These are phyloP conservation scores for Pseudogymnoascus sp. DNA, from an alignment of 2,329 filamentous ascomycete species.

Conservation along the genomic window DNA sequence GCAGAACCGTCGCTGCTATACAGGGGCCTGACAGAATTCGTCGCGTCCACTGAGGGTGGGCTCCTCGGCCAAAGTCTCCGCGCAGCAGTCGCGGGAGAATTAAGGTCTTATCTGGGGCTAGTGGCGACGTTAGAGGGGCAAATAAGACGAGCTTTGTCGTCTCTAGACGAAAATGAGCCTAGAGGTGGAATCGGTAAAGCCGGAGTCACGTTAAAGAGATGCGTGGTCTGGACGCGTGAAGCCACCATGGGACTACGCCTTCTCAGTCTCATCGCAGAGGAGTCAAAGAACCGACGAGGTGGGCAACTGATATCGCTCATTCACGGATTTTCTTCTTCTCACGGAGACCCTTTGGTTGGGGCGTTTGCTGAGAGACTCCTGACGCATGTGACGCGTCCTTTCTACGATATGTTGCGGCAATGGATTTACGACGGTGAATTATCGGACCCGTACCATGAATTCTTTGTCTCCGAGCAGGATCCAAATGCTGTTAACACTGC, in stretches of 20 bases:
- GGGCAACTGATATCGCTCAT: slow-evolving; percentile 91
- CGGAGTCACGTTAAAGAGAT: slow-evolving; percentile 89
- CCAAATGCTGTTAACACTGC: slow-evolving; percentile 40
- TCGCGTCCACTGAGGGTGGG: slow-evolving; percentile 72
- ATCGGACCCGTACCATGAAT: slow-evolving; percentile 91
- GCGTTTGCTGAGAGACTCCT: slow-evolving; percentile 88
- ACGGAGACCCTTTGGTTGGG: slow-evolving; percentile 91
- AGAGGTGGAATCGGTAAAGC: slow-evolving; percentile 71
- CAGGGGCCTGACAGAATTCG: slow-evolving; percentile 70
- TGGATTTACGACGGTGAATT: slow-evolving; percentile 99
- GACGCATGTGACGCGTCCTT: slow-evolving; percentile 80
- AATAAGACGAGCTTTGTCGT: slow-evolving; percentile 73
- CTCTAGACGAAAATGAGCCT: slow-evolving; percentile 62
- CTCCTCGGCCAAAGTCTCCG: slow-evolving; percentile 88
- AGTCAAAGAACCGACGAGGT: slow-evolving; percentile 76
- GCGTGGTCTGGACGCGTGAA: slow-evolving; percentile 94
- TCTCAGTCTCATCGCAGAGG: slow-evolving; percentile 90
- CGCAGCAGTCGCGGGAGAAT: slow-evolving; percentile 75
- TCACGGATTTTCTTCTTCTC: slow-evolving; percentile 85
- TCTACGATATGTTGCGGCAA: slow-evolving; percentile 90
- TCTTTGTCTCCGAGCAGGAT: slow-evolving; percentile 85
- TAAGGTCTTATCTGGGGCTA: slow-evolving; percentile 82
- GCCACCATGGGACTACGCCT: slow-evolving; percentile 90
- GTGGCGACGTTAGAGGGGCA: slow-evolving; percentile 91
- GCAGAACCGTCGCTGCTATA: slow-evolving; percentile 95